Evolutionary conservation across 148 eudicot genomes (phyloP).

Genomic region (Nepenthes gracilis): DNA sequence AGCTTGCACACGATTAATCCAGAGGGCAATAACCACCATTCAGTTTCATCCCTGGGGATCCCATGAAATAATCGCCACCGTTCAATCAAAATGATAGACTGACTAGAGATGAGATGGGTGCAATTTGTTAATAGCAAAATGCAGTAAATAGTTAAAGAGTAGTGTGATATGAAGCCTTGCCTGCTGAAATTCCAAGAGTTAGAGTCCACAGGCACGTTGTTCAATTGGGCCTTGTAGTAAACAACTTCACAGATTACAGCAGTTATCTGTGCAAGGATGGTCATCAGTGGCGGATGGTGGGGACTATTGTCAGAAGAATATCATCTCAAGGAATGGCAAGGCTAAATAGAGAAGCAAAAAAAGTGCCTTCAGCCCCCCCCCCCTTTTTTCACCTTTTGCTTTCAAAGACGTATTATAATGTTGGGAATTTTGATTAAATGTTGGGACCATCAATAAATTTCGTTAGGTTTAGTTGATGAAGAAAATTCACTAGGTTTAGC

Average conservation of each 20-base stretch:
- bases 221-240: slow-evolving; percentile 44
- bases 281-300: slow-evolving; percentile 1
- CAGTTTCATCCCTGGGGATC: slow-evolving; percentile 69
- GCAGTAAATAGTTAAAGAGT: neutral
- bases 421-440: too few species aligned
- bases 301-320: too few species aligned
- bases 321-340: too few species aligned
- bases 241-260: slow-evolving; percentile 68
- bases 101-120: neutral
- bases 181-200: slow-evolving; percentile 67
- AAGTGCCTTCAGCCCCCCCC: too few species aligned
- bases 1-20: slow-evolving; percentile 62
- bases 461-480: too few species aligned
- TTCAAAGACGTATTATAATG: too few species aligned
- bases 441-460: too few species aligned
- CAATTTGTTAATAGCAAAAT: neutral
- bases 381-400: too few species aligned
- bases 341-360: too few species aligned
- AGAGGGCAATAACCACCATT: slow-evolving; percentile 91
- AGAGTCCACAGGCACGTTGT: slow-evolving; percentile 26
- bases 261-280: slow-evolving; percentile 36
- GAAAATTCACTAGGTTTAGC: too few species aligned
- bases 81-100: neutral
- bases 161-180: slow-evolving; percentile 25
- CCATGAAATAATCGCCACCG: neutral